Base-by-base conservation (phyloP, 2,329 filamentous ascomycete species). In the Aspergillus sp. region DNA sequence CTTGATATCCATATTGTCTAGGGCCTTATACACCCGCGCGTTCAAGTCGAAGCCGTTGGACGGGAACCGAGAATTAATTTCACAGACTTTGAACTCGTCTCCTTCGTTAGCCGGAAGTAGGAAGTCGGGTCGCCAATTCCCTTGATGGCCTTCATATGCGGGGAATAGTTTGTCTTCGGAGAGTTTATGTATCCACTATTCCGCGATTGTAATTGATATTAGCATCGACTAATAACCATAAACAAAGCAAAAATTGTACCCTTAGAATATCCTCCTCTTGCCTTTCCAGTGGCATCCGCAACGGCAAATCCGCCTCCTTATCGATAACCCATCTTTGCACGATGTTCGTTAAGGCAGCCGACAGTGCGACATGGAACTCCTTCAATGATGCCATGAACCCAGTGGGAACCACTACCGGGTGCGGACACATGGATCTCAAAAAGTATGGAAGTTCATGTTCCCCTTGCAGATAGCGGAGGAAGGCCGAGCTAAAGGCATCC, bases 251-350 rank as follows among this genome's bases (percentile, higher is more conserved):
- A 10, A 16, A 24, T 51, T 47, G 16, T 46, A 69, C 67, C 18
- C 52, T 58, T 24, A 72, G 54, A 2, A 72, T 39, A 18, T 65
- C 59, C 45, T 71, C 70, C 47, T 70, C 70, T 3, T 64, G 46
- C 2, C 47, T 29, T 24, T 68, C 65, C 16, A 71, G 50, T 3
- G 70, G 69, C 70, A 72, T 71, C 2, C 68, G 62, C n/a, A 52
- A 39, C 1, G 67, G 64, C 20, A 72, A 68, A 1, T 51, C 14
- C 2, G 68, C 64, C 12, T 64, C 50, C 0, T 32, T n/a, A 52
- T 72, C 69, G 3, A 60, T 60, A 63, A 65, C 69, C 69, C 68
- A 72, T 63, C 70, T 56, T 29, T 67, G 58, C 6, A 71, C 62
- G 20, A 71, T 70, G 55, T 70, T 61, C 18, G 58, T 59, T 7